Conservation (phyloP, 352 stramenopile genomes). For the Elongisporangium anandrum region DNA sequence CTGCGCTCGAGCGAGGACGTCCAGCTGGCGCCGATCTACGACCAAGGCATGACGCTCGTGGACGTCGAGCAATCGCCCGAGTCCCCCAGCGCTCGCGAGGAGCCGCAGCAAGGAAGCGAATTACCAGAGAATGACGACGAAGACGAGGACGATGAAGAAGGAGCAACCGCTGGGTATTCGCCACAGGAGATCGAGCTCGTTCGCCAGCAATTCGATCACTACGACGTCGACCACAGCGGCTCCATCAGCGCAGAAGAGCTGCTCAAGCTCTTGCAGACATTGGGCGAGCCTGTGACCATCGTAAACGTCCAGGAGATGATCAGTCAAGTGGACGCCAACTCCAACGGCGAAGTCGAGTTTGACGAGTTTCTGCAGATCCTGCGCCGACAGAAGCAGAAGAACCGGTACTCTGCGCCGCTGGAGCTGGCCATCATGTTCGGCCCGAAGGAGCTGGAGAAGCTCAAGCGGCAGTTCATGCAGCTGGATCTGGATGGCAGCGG, state of each 20-base stretch:
- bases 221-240: slow-evolving; percentile 53
- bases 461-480: slow-evolving; percentile 65
- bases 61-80: slow-evolving; percentile 16
- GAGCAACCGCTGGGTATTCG: slow-evolving; percentile 30
- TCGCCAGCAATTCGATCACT: slow-evolving; percentile 53
- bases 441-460: slow-evolving; percentile 55
- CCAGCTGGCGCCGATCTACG: slow-evolving; percentile 29
- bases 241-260: slow-evolving; percentile 62
- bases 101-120: slow-evolving; percentile 4
- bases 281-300: slow-evolving; percentile 61
- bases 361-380: slow-evolving; percentile 65
- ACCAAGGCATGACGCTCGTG: slow-evolving; percentile 5
- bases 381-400: slow-evolving; percentile 48
- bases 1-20: slow-evolving; percentile 47
- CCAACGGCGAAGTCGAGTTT: slow-evolving; percentile 66
- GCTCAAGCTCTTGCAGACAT: slow-evolving; percentile 41
- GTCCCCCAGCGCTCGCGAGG: slow-evolving; percentile 8
- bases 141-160: slow-evolving; percentile 10
- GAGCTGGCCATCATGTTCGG: slow-evolving; percentile 62
- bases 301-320: slow-evolving; percentile 56
- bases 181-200: slow-evolving; percentile 32
- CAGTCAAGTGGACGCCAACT: slow-evolving; percentile 42
- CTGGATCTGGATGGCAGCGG: slow-evolving; percentile 65
- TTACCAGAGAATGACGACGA: slow-evolving; percentile 7
- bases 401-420: slow-evolving; percentile 60